These are phyloP conservation scores for Chenopodium quinoa DNA, from an alignment of 148 eudicot genomes.

Conservation along the genomic window DNA sequence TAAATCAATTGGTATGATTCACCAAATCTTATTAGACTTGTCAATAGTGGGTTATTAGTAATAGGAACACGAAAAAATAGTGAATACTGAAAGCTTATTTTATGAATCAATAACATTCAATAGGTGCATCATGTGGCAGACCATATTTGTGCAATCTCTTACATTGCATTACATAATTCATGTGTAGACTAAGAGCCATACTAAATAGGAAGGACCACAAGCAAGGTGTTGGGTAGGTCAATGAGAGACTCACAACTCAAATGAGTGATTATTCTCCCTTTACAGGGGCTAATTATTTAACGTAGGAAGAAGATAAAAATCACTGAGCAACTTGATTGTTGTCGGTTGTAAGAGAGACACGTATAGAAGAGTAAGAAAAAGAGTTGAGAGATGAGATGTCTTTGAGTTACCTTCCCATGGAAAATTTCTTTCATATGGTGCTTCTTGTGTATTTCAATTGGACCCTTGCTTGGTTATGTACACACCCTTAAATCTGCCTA, in stretches of 20 bases:
- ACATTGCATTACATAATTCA: background rate
- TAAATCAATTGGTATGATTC: background rate
- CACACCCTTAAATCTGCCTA: background rate
- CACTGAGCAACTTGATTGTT: background rate
- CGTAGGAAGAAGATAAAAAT: background rate
- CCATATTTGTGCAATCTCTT: background rate
- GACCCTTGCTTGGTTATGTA: background rate
- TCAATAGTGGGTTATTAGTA: no score
- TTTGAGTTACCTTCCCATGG: background rate
- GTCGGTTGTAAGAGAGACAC: background rate
- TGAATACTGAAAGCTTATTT: background rate
- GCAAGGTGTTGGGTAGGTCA: background rate
- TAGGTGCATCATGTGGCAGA: background rate
- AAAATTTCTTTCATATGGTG: background rate
- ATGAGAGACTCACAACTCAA: background rate
- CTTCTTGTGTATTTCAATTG: background rate
- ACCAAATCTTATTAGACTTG: background rate
- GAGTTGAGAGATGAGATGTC: background rate
- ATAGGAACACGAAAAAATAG: background rate
- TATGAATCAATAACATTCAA: background rate
- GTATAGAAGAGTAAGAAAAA: background rate
- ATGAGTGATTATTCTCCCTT: background rate
- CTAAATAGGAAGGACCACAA: background rate
- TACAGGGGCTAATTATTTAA: background rate
- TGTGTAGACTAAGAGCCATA: background rate